Evolutionary conservation across 140 eudicot species (phyloP).

Genomic region (Flaveria floridana): DNA sequence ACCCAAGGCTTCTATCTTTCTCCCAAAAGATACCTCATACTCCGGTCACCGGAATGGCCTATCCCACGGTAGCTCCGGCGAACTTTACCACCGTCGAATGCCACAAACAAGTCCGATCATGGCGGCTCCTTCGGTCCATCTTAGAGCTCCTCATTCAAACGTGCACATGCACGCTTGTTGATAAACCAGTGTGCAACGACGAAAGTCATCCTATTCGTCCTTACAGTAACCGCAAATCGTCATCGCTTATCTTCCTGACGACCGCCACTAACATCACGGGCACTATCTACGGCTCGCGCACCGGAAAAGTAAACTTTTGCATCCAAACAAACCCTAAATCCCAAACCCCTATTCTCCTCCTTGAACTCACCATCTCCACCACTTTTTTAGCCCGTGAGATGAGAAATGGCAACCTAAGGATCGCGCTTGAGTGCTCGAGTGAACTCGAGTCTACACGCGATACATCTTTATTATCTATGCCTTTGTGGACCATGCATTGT

Average conservation of each 20-base stretch:
- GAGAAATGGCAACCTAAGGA: slow-evolving; percentile 61
- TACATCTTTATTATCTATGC: slow-evolving; percentile 43
- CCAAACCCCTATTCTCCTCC: slow-evolving; percentile 52
- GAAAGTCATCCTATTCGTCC: slow-evolving; percentile 16
- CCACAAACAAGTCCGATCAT: slow-evolving; percentile 86
- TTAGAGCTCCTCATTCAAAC: slow-evolving; percentile 65
- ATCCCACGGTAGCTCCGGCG: slow-evolving; percentile 40
- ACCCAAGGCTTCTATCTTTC: slow-evolving; percentile 16
- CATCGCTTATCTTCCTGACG: slow-evolving; percentile 34
- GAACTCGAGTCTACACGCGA: neutral
- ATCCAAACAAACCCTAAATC: slow-evolving; percentile 71
- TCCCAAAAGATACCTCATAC: neutral
- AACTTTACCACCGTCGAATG: slow-evolving; percentile 72
- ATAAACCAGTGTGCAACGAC: slow-evolving; percentile 27
- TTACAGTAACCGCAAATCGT: slow-evolving; percentile 25
- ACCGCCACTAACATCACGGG: slow-evolving; percentile 54
- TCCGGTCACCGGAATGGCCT: slow-evolving; percentile 36
- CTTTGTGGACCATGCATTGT: slow-evolving; percentile 73
- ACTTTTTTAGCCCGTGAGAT: slow-evolving; percentile 62
- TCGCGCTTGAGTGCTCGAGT: slow-evolving; percentile 48
- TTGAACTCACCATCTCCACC: slow-evolving; percentile 72
- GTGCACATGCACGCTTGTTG: slow-evolving; percentile 56
- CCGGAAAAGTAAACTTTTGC: slow-evolving; percentile 63
- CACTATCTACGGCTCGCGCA: slow-evolving; percentile 60
- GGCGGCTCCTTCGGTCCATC: slow-evolving; percentile 79